These are phyloP conservation scores for Cladosporium halotolerans DNA, from an alignment of 2,329 filamentous ascomycete genomes.

Conservation along the genomic window DNA sequence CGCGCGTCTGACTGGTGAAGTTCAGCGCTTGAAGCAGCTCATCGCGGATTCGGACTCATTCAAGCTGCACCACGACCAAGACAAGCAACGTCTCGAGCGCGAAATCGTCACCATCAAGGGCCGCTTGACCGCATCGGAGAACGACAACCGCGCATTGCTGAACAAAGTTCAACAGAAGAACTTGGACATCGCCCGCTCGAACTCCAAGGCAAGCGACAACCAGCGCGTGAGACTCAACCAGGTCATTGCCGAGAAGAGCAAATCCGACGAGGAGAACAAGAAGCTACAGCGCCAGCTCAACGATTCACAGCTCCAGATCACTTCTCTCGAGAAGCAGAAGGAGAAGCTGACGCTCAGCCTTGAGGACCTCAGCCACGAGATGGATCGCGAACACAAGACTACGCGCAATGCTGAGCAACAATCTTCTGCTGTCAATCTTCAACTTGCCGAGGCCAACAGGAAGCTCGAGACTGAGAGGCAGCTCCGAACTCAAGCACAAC, in stretches of 20 bases:
- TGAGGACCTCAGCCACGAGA: constrained; percentile 88
- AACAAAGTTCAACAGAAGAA: constrained; percentile 98
- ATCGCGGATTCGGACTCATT: constrained; percentile 87
- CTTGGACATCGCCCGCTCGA: constrained; percentile 86
- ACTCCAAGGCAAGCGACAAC: constrained; percentile 76
- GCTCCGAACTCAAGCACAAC: constrained; percentile 74
- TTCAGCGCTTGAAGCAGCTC: constrained; percentile 78
- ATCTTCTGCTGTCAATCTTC: constrained; percentile 69
- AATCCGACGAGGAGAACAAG: constrained; percentile 73
- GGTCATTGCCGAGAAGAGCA: constrained; percentile 75
- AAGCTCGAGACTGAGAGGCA: constrained; percentile 88
- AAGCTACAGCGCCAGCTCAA: constrained; percentile 78
- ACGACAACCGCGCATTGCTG: constrained; percentile 88
- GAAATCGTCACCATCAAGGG: constrained; percentile 89
- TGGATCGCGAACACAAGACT: constrained; percentile 81
- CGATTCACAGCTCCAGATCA: constrained; percentile 75
- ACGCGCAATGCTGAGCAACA: constrained; percentile 86
- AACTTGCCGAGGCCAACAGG: constrained; percentile 82
- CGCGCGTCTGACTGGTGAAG: constrained; percentile 66
- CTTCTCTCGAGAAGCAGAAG: constrained; percentile 84
- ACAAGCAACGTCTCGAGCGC: constrained; percentile 86
- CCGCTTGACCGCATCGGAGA: constrained; percentile 83
- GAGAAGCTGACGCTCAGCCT: constrained; percentile 84
- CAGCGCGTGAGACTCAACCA: constrained; percentile 69
- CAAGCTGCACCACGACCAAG: constrained; percentile 82